A percentile compares a stretch with the other conserved stretches of the same genome.
Evolutionary conservation across 1,284 basidiomycete genomes (phyloP).

Genomic region (Spongiforma sp.): DNA sequence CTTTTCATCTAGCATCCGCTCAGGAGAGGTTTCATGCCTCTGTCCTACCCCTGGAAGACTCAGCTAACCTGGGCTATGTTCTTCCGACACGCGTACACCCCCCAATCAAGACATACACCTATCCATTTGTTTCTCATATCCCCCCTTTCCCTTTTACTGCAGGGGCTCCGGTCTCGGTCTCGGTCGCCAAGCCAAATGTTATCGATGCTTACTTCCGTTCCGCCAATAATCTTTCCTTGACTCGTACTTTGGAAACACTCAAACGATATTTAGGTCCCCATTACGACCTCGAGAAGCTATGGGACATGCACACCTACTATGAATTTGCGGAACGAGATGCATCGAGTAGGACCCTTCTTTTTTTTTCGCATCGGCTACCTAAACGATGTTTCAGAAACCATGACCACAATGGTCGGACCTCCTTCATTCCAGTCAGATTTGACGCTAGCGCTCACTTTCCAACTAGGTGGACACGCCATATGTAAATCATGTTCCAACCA

Average conservation of each 20-base stretch:
- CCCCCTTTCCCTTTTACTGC: constrained; percentile 47
- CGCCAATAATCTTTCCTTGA: constrained; percentile 48
- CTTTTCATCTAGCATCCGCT: constrained; percentile 45
- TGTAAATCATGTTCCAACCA: constrained; percentile 53
- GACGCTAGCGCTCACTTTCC: constrained; percentile 1
- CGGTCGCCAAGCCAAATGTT: constrained; percentile 25
- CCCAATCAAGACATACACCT: constrained; percentile 42
- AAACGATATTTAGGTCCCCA: constrained; percentile 47
- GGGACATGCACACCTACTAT: constrained; percentile 51
- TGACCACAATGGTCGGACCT: constrained; percentile 47
- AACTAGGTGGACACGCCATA: constrained; percentile 50
- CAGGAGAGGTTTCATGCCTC: constrained; percentile 45
- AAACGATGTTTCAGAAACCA: constrained; percentile 41
- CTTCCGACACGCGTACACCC: constrained; percentile 34
- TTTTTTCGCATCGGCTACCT: background rate
- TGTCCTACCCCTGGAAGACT: constrained; percentile 36
- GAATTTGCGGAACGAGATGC: constrained; percentile 50
- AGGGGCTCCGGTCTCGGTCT: constrained; percentile 40
- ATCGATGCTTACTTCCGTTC: constrained; percentile 44
- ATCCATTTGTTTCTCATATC: constrained; percentile 41
- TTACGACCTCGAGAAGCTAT: constrained; percentile 49
- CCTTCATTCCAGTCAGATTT: background rate
- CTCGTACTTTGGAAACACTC: constrained; percentile 46
- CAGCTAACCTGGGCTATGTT: constrained; percentile 29
- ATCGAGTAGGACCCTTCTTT: constrained; percentile 35